Evolutionary conservation across 257 asterid species (phyloP).

Genomic region (Jacaranda mimosifolia): DNA sequence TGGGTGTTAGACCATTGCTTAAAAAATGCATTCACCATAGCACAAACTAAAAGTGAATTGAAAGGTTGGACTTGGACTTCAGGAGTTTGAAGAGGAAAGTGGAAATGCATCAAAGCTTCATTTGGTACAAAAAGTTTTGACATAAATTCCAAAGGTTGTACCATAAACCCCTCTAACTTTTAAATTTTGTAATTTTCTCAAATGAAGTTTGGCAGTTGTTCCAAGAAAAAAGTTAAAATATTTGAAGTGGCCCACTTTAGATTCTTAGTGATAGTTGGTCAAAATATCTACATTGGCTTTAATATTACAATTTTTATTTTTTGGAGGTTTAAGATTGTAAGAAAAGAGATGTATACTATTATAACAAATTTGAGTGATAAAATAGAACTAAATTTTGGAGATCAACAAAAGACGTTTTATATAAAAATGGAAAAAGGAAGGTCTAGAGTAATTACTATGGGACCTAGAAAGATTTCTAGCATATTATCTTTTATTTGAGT

Average conservation of each 20-base stretch:
- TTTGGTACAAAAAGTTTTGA: conserved; percentile 21
- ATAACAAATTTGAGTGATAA: conserved; percentile 9
- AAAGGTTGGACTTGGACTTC: not conserved
- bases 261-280: conserved; percentile 14
- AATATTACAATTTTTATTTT: too few species aligned
- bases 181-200: not conserved
- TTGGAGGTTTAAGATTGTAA: not conserved
- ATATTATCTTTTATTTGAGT: not conserved
- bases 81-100: conserved; percentile 26
- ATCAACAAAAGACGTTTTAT: conserved; percentile 15
- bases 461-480: conserved; percentile 17
- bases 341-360: not conserved
- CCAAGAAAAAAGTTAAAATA: not conserved
- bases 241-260: conserved; percentile 11
- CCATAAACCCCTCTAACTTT: not conserved
- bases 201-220: conserved; percentile 14
- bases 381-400: conserved; percentile 10
- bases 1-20: conserved; percentile 6
- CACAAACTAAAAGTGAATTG: conserved; percentile 11
- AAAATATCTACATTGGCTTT: not conserved
- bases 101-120: conserved; percentile 30
- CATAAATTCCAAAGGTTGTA: not conserved
- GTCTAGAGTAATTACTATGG: not conserved
- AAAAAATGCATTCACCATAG: not conserved
- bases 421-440: conserved; percentile 4